phyloP scores from a whole-genome alignment of 129 eudicot species.

The Flaveria ramosissima region DNA sequence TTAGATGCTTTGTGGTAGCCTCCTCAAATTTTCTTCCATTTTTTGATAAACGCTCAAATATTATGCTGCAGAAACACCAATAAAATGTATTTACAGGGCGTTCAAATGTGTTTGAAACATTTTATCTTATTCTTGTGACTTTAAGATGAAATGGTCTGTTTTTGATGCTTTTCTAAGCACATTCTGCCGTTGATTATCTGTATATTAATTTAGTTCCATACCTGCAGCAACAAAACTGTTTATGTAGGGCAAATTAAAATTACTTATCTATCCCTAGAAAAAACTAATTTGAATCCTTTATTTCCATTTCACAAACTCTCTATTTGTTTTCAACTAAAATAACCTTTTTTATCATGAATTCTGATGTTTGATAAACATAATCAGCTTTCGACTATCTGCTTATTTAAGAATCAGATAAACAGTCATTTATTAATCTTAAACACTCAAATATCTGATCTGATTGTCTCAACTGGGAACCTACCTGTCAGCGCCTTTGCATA shows the following conservation, averaged over 20 bases:
- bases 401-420: not conserved
- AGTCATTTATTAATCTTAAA: not conserved
- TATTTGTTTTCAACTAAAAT: not conserved
- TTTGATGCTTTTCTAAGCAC: not conserved
- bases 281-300: not conserved
- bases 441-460: not conserved
- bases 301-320: not conserved
- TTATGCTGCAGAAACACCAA: constrained; percentile 58
- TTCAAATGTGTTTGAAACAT: not conserved
- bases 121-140: not conserved
- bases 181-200: not conserved
- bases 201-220: not conserved
- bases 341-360: not conserved
- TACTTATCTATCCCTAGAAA: not conserved
- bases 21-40: constrained; percentile 73
- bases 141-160: not conserved
- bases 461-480: constrained; percentile 23
- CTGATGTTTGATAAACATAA: not conserved
- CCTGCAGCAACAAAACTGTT: not conserved
- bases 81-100: not conserved
- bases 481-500: constrained; percentile 99
- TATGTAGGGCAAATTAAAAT: not conserved
- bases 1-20: constrained; percentile 79
- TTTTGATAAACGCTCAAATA: constrained; percentile 80
- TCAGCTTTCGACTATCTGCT: not conserved